These are phyloP conservation scores for Rhodotorula diobovata DNA, from an alignment of 768 basidiomycete species.

Conservation along the genomic window DNA sequence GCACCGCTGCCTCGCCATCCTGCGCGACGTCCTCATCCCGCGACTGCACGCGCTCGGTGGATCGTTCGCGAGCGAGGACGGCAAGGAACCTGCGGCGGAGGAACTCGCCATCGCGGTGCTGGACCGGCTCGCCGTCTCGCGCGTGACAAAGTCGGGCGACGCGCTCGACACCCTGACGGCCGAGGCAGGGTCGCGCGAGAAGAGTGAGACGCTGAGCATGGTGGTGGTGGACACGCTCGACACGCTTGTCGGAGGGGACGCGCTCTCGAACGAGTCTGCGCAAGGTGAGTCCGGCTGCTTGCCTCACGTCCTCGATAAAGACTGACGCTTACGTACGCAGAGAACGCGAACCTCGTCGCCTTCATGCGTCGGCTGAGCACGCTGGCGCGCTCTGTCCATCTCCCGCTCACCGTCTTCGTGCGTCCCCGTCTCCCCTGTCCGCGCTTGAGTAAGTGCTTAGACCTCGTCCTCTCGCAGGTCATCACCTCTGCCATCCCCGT, in stretches of 20 bases:
- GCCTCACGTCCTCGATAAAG: too few species aligned
- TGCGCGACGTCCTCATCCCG: slow-evolving; percentile 20
- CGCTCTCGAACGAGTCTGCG: background rate
- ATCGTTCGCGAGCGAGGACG: background rate
- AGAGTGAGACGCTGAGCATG: background rate
- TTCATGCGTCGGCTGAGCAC: slow-evolving; percentile 20
- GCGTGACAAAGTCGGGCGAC: background rate
- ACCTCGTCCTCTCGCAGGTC: background rate
- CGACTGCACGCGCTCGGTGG: background rate
- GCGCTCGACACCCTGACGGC: slow-evolving; percentile 16
- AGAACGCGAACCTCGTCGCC: slow-evolving; percentile 19
- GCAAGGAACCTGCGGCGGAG: background rate
- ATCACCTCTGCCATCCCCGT: background rate
- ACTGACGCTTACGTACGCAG: background rate
- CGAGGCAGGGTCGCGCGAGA: background rate
- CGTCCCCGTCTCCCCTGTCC: background rate
- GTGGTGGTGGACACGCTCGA: slow-evolving; percentile 27
- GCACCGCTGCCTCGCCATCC: slow-evolving; percentile 14
- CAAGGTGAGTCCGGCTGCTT: background rate
- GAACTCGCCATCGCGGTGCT: slow-evolving; percentile 19
- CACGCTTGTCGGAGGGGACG: slow-evolving; percentile 9
- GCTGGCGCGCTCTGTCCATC: background rate
- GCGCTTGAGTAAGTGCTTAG: background rate
- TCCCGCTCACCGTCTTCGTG: slow-evolving; percentile 15
- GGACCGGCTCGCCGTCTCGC: slow-evolving; percentile 16